Conservation (phyloP, 2,329 filamentous ascomycete genomes). For the Westerdykella sp. region DNA sequence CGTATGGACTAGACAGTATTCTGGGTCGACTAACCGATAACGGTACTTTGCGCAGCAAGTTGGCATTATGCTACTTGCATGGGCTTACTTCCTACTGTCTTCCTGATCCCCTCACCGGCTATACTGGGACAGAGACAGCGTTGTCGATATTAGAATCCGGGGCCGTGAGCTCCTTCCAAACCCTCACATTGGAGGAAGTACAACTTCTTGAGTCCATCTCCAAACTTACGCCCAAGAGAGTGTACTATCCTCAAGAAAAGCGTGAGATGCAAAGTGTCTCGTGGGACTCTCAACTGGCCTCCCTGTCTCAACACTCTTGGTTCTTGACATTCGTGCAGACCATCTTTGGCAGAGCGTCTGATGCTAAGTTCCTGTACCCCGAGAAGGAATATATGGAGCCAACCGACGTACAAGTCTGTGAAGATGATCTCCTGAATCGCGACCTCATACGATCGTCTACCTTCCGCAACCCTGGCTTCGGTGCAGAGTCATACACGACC, state of each 20-base stretch:
- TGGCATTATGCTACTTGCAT: constrained; percentile 49
- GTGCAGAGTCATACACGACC: constrained; percentile 23
- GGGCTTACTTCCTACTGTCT: constrained; percentile 50
- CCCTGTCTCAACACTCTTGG: constrained; percentile 25
- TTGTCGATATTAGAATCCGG: constrained; percentile 46
- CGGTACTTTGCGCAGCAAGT: constrained; percentile 47
- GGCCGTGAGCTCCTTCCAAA: constrained; percentile 44
- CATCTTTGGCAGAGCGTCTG: constrained; percentile 21
- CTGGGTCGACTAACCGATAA: constrained; percentile 49
- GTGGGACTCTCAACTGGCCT: constrained; percentile 40
- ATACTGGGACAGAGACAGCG: constrained; percentile 52
- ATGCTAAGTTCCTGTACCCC: constrained; percentile 13
- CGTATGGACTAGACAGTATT: constrained; percentile 45
- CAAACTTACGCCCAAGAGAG: constrained; percentile 28
- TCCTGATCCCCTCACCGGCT: constrained; percentile 44
- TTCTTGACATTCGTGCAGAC: constrained; percentile 16
- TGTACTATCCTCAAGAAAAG: constrained; percentile 41
- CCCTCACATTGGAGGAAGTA: constrained; percentile 22
- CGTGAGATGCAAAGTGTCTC: constrained; percentile 40
- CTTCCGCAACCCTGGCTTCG: constrained; percentile 26
- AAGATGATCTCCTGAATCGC: constrained; percentile 18
- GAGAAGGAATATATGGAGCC: constrained; percentile 2
- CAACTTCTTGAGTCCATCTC: constrained; percentile 23
- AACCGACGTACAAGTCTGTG: constrained; percentile 3
- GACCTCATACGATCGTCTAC: constrained; percentile 25